Evolutionary conservation across 2,329 filamentous ascomycete species (phyloP).

Genomic region (Mariannaea sp.): DNA sequence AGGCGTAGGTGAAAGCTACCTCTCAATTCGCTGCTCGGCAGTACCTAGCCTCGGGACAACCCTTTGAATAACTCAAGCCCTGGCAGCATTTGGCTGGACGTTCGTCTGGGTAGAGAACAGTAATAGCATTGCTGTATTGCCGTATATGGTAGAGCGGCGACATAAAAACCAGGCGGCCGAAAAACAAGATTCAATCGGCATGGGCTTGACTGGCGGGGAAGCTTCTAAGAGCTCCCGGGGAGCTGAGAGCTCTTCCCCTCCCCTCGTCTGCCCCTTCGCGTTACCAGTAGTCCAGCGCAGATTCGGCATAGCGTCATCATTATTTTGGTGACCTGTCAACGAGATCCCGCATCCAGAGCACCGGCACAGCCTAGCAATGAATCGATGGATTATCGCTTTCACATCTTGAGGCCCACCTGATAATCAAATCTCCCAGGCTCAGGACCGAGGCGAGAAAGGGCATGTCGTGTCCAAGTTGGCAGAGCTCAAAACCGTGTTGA

Average conservation of each 20-base stretch:
- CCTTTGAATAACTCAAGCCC: neutral
- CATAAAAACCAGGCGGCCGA: neutral
- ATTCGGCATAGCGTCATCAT: conserved; percentile 37
- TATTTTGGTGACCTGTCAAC: conserved; percentile 35
- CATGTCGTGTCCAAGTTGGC: neutral
- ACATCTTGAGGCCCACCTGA: conserved; percentile 34
- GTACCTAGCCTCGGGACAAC: conserved; percentile 7
- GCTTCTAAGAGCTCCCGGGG: conserved; percentile 20
- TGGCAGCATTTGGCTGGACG: neutral
- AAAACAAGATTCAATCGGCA: conserved; percentile 20
- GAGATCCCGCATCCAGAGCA: conserved; percentile 40
- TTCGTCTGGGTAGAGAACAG: no score
- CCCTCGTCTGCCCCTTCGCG: neutral
- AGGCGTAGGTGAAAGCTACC: conserved; percentile 10
- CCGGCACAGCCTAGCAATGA: conserved; percentile 29
- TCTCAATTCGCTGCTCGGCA: conserved; percentile 9
- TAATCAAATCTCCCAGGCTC: conserved; percentile 30
- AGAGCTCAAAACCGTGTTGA: conserved; percentile 23
- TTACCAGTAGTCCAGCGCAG: conserved; percentile 22
- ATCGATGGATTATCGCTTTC: conserved; percentile 27
- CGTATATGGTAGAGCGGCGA: no score
- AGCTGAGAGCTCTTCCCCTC: conserved; percentile 17
- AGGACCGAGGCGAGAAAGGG: neutral
- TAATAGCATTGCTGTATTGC: no score
- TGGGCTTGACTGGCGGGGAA: conserved; percentile 24